Conservation (phyloP, 495 filamentous ascomycete genomes). For the Penicillium ochrochloron region DNA sequence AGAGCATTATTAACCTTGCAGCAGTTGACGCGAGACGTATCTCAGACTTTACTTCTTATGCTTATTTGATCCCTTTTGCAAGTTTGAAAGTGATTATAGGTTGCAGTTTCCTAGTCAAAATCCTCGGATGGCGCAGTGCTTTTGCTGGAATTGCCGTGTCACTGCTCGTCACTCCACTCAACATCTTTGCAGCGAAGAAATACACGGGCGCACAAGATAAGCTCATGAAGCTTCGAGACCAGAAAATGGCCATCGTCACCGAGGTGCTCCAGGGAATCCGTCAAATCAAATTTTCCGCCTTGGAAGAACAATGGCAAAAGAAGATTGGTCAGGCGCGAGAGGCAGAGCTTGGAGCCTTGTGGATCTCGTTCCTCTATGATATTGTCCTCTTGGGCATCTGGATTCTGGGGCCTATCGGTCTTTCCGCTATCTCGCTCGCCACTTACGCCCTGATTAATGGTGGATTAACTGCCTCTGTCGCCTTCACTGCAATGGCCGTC, state of each 20-base stretch:
- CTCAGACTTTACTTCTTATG: slow-evolving; percentile 69
- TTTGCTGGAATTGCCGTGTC: slow-evolving; percentile 69
- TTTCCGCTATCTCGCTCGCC: slow-evolving; percentile 72
- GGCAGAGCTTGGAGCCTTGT: slow-evolving; percentile 67
- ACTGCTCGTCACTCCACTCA: slow-evolving; percentile 67
- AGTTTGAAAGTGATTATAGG: slow-evolving; percentile 67
- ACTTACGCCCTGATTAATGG: slow-evolving; percentile 68
- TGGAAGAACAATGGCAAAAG: slow-evolving; percentile 81
- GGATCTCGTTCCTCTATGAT: slow-evolving; percentile 68
- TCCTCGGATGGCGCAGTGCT: slow-evolving; percentile 76
- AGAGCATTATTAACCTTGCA: slow-evolving; percentile 79
- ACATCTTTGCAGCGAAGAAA: slow-evolving; percentile 67
- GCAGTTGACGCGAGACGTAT: slow-evolving; percentile 78
- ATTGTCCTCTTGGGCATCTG: slow-evolving; percentile 62
- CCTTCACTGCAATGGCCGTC: slow-evolving; percentile 79
- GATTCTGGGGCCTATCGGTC: slow-evolving; percentile 74
- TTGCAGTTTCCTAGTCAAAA: slow-evolving; percentile 63
- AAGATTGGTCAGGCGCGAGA: slow-evolving; percentile 69
- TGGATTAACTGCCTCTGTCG: slow-evolving; percentile 69
- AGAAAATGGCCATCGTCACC: slow-evolving; percentile 76
- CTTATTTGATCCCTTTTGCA: slow-evolving; percentile 62
- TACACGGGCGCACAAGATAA: slow-evolving; percentile 69
- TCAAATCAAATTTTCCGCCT: slow-evolving; percentile 86
- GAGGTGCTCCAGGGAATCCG: slow-evolving; percentile 84
- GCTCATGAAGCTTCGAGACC: slow-evolving; percentile 80